Evolutionary conservation across 805 yeast species (phyloP), one percentile per base, ranked within the genome.

Genomic region (Candida ipomoeae): DNA sequence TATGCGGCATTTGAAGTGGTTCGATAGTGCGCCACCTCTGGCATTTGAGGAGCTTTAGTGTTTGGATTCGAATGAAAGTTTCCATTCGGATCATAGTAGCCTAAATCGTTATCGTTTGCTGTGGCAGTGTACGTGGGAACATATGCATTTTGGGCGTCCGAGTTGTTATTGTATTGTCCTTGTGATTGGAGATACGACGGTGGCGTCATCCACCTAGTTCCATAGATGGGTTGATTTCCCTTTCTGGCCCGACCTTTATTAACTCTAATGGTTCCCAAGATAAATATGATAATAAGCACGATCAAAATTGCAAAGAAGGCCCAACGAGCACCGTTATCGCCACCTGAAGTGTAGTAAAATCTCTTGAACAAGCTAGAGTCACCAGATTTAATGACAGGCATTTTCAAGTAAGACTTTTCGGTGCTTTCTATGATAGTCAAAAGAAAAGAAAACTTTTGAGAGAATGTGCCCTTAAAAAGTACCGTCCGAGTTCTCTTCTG

Each of bases 181-280:
- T 86, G 87, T 1, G 89, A 79, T 56, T 83, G 89, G 43, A 73
- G 63, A 61, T 88, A 88, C 10, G 84, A 74, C 0, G 95, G 95
- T 6, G 96, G 96, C 0, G 94, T 85, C 71, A 89, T 81, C 95
- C 95, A 87, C 10, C 87, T 80, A 0, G 94, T 87, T 8, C 92
- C 92, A 52, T 79, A 70, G 1, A 88, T 71, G 0, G 96, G 96
- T 26, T 69, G 72, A 54, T 72, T 68, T 1, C 85, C 85, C 21
- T 62, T 60, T 40, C 61, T 66, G 8, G 69, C 55, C 64, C 95
- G 74, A 49, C 73, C 74, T 42, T 71, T 77, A 60, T 87, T 87
- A 13, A 80, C 70, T 35, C 79, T 60, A 23, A 85, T 65, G 0
- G 87, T 82, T 42, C 77, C 76, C 0, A 78, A 29, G 3, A 84